phyloP scores from a whole-genome alignment of 2,329 filamentous ascomycete genomes.

The Aspergillus luchuensis region DNA sequence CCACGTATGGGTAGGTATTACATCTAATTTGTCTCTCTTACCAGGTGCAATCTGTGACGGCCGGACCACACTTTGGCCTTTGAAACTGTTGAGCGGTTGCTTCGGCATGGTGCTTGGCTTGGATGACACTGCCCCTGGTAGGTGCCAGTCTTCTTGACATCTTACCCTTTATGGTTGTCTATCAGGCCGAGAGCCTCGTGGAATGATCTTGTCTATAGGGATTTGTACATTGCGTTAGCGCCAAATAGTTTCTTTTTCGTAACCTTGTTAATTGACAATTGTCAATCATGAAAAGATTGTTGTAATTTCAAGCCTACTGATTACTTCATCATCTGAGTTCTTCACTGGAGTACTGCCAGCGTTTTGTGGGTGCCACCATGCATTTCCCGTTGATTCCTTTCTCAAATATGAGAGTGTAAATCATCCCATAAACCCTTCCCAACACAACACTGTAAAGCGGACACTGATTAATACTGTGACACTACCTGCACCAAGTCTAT shows the following conservation, averaged over 20 bases:
- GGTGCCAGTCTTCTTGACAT: constrained; percentile 34
- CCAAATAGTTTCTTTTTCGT: constrained; percentile 9
- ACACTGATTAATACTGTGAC: too few species aligned
- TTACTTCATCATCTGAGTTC: too few species aligned
- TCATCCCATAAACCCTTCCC: too few species aligned
- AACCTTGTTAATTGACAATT: neutral
- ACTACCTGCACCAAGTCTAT: too few species aligned
- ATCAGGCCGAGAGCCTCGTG: constrained; percentile 26
- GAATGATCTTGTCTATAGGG: constrained; percentile 34
- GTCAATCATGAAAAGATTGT: too few species aligned
- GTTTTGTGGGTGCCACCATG: too few species aligned
- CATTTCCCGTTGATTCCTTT: too few species aligned
- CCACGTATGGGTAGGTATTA: constrained; percentile 32
- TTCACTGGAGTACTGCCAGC: too few species aligned
- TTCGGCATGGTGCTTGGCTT: constrained; percentile 27
- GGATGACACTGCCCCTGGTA: constrained; percentile 42
- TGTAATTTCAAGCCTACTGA: too few species aligned
- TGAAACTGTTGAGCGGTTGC: constrained; percentile 20
- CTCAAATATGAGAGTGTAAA: too few species aligned
- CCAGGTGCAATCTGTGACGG: constrained; percentile 30
- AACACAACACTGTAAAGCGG: too few species aligned
- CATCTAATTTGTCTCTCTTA: constrained; percentile 28
- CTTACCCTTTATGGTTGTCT: constrained; percentile 21
- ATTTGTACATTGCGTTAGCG: constrained; percentile 24
- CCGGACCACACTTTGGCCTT: constrained; percentile 18